Evolutionary conservation across 2,329 filamentous ascomycete species (phyloP).

Genomic region (Fusarium sp.): DNA sequence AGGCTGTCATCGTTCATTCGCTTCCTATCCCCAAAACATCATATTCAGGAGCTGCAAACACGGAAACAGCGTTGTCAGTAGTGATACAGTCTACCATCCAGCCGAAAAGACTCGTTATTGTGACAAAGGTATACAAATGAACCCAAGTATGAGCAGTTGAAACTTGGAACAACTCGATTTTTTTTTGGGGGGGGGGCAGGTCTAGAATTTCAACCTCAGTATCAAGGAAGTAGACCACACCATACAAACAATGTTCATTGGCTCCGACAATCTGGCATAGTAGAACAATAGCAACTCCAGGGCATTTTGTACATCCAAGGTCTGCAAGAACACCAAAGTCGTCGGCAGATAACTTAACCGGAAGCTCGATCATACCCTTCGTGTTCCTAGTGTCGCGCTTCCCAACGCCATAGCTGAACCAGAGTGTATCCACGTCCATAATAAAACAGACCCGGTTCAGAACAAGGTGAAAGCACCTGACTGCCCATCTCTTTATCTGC

Average conservation of each 20-base stretch:
- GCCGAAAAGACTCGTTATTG: not conserved
- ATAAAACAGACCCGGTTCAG: conserved; percentile 21
- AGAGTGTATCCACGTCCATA: conserved; percentile 34
- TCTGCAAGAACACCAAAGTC: conserved; percentile 39
- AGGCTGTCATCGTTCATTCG: not conserved
- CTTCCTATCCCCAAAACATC: not conserved
- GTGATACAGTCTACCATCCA: not conserved
- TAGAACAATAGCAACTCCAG: conserved; percentile 33
- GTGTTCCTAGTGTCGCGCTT: conserved; percentile 42
- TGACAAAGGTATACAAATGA: not conserved
- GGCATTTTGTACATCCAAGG: conserved; percentile 43
- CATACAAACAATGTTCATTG: conserved; percentile 7
- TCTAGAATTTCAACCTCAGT: conserved; percentile 4
- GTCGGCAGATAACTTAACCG: conserved; percentile 34
- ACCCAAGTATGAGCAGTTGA: not conserved
- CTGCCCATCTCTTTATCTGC: not conserved
- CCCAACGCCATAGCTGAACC: conserved; percentile 44
- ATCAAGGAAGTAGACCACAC: conserved; percentile 1
- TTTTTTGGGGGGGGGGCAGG: not conserved
- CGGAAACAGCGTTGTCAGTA: not conserved
- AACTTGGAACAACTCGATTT: not conserved
- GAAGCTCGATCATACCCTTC: conserved; percentile 39
- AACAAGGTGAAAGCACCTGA: conserved; percentile 12
- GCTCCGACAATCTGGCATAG: conserved; percentile 27
- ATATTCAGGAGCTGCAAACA: not conserved